Evolutionary conservation across 805 yeast genomes (phyloP), one percentile per base, ranked within the genome.

Genomic region (Suhomyces pyralidae): DNA sequence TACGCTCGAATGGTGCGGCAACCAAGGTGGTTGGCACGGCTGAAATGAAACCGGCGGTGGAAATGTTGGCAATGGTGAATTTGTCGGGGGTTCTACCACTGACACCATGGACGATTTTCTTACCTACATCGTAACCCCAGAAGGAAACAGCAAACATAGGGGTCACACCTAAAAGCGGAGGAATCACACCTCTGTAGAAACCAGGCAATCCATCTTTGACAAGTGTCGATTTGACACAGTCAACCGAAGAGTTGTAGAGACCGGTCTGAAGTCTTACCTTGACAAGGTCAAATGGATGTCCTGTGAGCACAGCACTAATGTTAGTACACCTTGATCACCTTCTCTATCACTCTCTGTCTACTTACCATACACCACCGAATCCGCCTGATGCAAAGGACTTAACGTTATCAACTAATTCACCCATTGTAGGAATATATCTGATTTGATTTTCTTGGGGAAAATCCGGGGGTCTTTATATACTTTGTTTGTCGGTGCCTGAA

Each of bases 121-220:
- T 91, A 56, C 98, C 98, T 50, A 90, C 77, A 65, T 91, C 97
- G 70, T 94, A 93, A 64, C 98, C 98, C 98, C 99, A 93, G 75
- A 93, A 93, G 1, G 96, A 88, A 22, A 94, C 94, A 2, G 98
- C 98, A 76, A 94, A 94, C 89, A 93, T 94, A 26, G 99, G 99
- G 0, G 98, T 94, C 20, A 93, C 97, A 22, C 99, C 99, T n/a
- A 89, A 66, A 49, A 93, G 73, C 3, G 99, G 99, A 12, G 98
- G 97, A 10, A 88, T 78, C 30, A 94, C 97, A 54, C 99, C 99
- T 64, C 96, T 78, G 71, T 93, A 93, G 58, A 93, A 83, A 1
- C 98, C 97, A 24, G 77, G 58, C 3, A 83, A 81, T 0, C 97
- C 96, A 56, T 87, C 90, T 25, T 79, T 78, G n/a, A 80, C 80